Evolutionary conservation across 2,329 filamentous ascomycete species (phyloP).

Genomic region (Paraconiothyrium sp.): DNA sequence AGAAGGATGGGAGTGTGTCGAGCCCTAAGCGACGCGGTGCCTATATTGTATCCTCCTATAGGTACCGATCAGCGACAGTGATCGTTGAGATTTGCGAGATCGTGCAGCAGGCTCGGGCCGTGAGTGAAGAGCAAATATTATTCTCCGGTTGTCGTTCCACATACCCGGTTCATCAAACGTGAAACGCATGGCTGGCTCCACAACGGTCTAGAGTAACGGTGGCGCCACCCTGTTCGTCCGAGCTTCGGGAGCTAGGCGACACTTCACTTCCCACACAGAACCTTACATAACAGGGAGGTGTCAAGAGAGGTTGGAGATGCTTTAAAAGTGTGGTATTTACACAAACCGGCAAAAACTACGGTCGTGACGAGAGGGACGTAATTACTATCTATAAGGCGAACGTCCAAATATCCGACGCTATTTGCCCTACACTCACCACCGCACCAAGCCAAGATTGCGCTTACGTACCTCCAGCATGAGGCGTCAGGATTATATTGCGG

Average conservation of each 20-base stretch:
- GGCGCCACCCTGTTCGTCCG: constrained; percentile 4
- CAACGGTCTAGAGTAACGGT: constrained; percentile 15
- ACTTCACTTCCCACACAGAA: not conserved
- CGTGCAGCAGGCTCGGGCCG: not conserved
- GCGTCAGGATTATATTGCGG: constrained; percentile 11
- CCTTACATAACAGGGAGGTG: not conserved
- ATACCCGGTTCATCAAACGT: constrained; percentile 11
- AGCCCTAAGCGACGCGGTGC: constrained; percentile 4
- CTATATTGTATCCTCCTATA: too few relatives aligned
- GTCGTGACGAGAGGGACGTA: not conserved
- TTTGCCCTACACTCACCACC: not conserved
- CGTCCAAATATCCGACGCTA: not conserved
- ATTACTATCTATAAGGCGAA: not conserved
- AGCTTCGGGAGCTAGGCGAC: constrained; percentile 5
- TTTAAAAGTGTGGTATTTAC: not conserved
- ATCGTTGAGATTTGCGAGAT: not conserved
- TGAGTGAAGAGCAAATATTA: not conserved
- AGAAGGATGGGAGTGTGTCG: constrained; percentile 29
- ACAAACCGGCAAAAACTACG: not conserved
- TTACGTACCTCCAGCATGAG: constrained; percentile 10
- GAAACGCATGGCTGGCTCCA: constrained; percentile 14
- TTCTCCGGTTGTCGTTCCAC: constrained; percentile 3
- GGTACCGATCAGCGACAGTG: not conserved
- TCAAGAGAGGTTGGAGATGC: not conserved
- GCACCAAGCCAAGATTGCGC: constrained; percentile 2